Conservation (phyloP, 2,329 filamentous ascomycete species). For the Talaromyces sp. region DNA sequence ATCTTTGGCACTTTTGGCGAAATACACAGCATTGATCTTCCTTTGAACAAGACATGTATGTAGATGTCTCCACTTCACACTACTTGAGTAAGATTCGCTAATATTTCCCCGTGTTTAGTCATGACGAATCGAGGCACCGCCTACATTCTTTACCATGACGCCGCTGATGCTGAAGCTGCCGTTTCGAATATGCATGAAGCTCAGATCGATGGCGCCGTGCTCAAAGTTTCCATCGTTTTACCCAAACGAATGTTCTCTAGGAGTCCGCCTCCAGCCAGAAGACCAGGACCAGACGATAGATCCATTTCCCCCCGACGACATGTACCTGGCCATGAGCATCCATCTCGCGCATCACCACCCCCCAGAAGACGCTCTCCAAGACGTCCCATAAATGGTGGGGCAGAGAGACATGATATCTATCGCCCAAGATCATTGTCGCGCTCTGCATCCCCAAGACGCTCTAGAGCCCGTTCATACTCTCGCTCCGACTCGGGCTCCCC, state of each 20-base stretch:
- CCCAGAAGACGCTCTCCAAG: constrained; percentile 36
- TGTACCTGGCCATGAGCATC: constrained; percentile 24
- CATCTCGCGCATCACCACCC: constrained; percentile 26
- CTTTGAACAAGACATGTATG: constrained; percentile 79
- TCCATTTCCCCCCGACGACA: constrained; percentile 38
- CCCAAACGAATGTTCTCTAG: constrained; percentile 78
- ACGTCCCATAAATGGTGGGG: constrained; percentile 38
- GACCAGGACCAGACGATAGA: constrained; percentile 59
- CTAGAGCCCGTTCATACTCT: constrained; percentile 38
- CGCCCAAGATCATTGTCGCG: constrained; percentile 59
- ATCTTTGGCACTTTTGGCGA: constrained; percentile 87
- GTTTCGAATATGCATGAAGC: constrained; percentile 98
- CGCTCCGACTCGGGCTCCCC: constrained; percentile 44
- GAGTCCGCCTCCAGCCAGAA: constrained; percentile 69
- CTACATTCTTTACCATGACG: constrained; percentile 78
- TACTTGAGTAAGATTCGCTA: constrained; percentile 1
- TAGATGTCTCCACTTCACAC: background rate
- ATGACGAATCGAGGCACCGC: constrained; percentile 89
- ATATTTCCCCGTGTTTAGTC: constrained; percentile 50
- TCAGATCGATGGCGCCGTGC: constrained; percentile 77
- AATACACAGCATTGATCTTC: constrained; percentile 84
- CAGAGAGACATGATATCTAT: constrained; percentile 55
- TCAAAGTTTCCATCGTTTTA: constrained; percentile 85
- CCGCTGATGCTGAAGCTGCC: constrained; percentile 77
- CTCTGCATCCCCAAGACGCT: constrained; percentile 39